These are phyloP conservation scores for Tagetes erecta DNA, from an alignment of 129 eudicot species.

Conservation along the genomic window DNA sequence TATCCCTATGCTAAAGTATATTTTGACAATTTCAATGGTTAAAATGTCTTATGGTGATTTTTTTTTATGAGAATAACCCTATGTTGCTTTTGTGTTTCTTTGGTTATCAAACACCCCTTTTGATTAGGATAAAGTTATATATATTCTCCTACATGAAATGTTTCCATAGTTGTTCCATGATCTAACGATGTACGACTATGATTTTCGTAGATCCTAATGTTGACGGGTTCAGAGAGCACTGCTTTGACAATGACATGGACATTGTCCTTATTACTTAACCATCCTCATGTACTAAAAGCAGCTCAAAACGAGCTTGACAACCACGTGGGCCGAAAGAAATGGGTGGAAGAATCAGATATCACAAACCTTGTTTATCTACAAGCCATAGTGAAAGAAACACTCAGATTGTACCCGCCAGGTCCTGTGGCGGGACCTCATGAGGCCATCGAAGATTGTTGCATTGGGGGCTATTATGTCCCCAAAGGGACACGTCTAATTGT, in stretches of 20 bases:
- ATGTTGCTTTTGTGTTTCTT: too few species aligned
- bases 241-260: slow-evolving; percentile 52
- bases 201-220: slow-evolving; percentile 38
- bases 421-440: slow-evolving; percentile 53
- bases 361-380: slow-evolving; percentile 36
- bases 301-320: slow-evolving; percentile 42
- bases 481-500: slow-evolving; percentile 46
- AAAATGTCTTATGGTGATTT: too few species aligned
- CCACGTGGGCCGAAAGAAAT: slow-evolving; percentile 39
- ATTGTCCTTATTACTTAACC: slow-evolving; percentile 47
- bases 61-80: too few species aligned
- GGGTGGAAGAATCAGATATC: slow-evolving; percentile 51
- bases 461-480: slow-evolving; percentile 37
- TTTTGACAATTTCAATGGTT: too few species aligned
- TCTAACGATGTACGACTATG: neutral
- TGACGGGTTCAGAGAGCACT: slow-evolving; percentile 63
- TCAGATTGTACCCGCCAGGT: slow-evolving; percentile 63
- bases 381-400: slow-evolving; percentile 52
- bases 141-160: too few species aligned
- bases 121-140: too few species aligned
- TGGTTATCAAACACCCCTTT: too few species aligned
- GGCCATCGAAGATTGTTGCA: slow-evolving; percentile 44
- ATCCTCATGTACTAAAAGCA: slow-evolving; percentile 22
- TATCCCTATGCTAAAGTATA: neutral
- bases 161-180: too few species aligned